Evolutionary conservation across 2,329 filamentous ascomycete genomes (phyloP).

Genomic region (Aspergillus pseudonomiae): DNA sequence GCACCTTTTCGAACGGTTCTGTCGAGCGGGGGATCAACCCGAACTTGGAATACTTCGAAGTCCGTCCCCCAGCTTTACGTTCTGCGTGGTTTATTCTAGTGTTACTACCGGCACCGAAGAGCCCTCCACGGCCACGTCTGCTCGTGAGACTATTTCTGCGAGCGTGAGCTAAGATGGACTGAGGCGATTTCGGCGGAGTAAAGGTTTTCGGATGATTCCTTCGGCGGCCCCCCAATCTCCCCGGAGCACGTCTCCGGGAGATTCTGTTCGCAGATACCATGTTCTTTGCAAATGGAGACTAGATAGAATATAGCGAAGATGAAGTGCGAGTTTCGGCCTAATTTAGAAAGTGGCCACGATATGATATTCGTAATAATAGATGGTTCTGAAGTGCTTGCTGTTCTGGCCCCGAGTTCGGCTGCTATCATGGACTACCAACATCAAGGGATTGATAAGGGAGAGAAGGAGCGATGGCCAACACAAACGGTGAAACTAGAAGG

Average conservation of each 20-base stretch:
- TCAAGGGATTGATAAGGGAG: constrained; percentile 1
- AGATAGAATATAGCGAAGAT: not conserved
- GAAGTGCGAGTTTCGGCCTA: not conserved
- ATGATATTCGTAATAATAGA: not conserved
- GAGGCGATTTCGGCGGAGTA: constrained; percentile 17
- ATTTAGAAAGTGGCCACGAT: not conserved
- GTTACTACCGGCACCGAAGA: constrained; percentile 8
- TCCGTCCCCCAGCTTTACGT: constrained; percentile 1
- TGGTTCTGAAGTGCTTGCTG: not conserved
- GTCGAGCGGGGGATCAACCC: constrained; percentile 24
- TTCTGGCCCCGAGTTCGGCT: not conserved
- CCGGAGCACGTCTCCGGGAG: constrained; percentile 16
- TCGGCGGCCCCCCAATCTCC: constrained; percentile 10
- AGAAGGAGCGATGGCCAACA: not conserved
- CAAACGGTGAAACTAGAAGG: not conserved
- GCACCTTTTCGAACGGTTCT: constrained; percentile 33
- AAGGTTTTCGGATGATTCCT: constrained; percentile 14
- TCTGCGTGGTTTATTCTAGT: constrained; percentile 4
- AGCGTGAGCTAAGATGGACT: constrained; percentile 16
- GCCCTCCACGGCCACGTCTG: constrained; percentile 5
- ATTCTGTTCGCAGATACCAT: constrained; percentile 21
- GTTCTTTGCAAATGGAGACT: not conserved
- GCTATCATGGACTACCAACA: not conserved
- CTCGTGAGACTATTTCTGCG: constrained; percentile 16
- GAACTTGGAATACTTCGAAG: constrained; percentile 19